Evolutionary conservation across 768 basidiomycete genomes (phyloP).

Genomic region (Suillus lakei): DNA sequence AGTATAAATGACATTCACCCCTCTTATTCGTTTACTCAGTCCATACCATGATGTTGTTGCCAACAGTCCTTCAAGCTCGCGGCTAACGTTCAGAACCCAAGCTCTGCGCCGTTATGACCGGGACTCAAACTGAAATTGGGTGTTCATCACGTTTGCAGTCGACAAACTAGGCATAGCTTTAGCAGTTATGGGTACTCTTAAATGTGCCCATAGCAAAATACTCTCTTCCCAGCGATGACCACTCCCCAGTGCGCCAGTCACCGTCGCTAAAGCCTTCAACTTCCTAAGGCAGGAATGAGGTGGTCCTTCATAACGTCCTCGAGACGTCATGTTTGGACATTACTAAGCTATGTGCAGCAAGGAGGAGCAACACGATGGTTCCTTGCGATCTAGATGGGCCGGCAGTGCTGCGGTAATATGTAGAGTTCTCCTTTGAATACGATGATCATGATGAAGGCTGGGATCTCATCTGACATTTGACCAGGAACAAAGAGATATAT

Average conservation of each 20-base stretch:
- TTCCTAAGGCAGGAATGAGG: conserved; percentile 27
- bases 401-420: conserved; percentile 59
- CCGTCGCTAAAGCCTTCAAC: background rate
- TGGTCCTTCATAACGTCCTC: conserved; percentile 40
- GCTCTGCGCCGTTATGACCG: conserved; percentile 36
- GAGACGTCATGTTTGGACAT: conserved; percentile 49
- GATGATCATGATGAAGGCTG: conserved; percentile 37
- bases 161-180: conserved; percentile 33
- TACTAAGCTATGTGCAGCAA: conserved; percentile 35
- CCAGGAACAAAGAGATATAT: conserved; percentile 52
- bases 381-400: conserved; percentile 57
- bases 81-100: conserved; percentile 50
- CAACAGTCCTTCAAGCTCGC: conserved; percentile 22
- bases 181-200: conserved; percentile 51
- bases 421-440: conserved; percentile 61
- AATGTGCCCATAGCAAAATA: conserved; percentile 46
- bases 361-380: conserved; percentile 37
- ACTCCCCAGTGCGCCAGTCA: conserved; percentile 8
- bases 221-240: conserved; percentile 51
- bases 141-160: conserved; percentile 49
- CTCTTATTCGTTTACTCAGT: conserved; percentile 14
- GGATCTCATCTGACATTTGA: conserved; percentile 26
- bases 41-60: conserved; percentile 42
- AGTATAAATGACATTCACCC: conserved; percentile 32
- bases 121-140: conserved; percentile 67